Percentiles rank a stretch among this genome's conserved stretches.
Conservation (phyloP, 108 stramenopile genomes). For the Skeletonema tropicum region DNA sequence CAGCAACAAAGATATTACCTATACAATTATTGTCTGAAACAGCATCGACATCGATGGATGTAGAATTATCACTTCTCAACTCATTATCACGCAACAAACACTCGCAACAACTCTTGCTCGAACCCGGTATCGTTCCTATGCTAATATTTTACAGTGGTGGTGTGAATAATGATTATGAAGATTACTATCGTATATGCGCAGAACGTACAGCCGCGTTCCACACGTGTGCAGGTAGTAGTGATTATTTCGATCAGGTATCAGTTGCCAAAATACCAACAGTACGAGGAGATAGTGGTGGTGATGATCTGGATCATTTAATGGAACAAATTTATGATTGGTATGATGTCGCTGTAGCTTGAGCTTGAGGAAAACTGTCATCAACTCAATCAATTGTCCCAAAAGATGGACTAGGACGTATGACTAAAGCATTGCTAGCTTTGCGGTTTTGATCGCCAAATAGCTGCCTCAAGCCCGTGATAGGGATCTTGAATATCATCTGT, state of each 20-base stretch:
- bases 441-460: too few relatives aligned
- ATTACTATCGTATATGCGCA: slow-evolving; percentile 37
- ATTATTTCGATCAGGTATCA: slow-evolving; percentile 25
- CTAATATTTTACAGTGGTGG: slow-evolving; percentile 34
- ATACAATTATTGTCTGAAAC: not conserved
- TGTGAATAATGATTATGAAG: slow-evolving; percentile 12
- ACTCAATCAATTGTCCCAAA: too few relatives aligned
- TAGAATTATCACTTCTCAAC: slow-evolving; percentile 25
- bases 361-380: too few relatives aligned
- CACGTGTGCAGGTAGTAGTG: slow-evolving; percentile 4
- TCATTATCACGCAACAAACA: slow-evolving; percentile 13
- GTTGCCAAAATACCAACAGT: slow-evolving; percentile 15
- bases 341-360: slow-evolving; percentile 39
- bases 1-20: not conserved
- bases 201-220: slow-evolving; percentile 46
- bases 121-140: slow-evolving; percentile 35
- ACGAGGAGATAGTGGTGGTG: not conserved
- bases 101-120: slow-evolving; percentile 29
- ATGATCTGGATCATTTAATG: slow-evolving; percentile 25
- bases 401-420: too few relatives aligned
- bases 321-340: slow-evolving; percentile 40
- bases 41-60: not conserved
- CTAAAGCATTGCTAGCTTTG: too few relatives aligned
- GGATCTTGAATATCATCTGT: too few relatives aligned
- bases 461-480: too few relatives aligned